Base-by-base conservation (phyloP, 805 yeast species). In the Sugiyamaella floridensis region DNA sequence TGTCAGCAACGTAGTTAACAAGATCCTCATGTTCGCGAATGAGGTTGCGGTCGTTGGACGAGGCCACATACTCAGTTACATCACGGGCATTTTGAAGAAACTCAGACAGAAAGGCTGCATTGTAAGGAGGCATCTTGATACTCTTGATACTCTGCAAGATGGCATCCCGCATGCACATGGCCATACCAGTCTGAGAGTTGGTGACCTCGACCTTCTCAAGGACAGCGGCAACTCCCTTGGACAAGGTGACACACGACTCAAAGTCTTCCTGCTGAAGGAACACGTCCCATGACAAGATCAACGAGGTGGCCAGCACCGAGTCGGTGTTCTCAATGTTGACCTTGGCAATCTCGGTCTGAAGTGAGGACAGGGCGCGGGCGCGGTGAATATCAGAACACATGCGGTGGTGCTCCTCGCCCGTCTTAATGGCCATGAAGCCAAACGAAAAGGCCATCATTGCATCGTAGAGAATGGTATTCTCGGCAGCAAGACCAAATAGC, bases 101-200 rank as follows among this genome's bases (percentile, higher is more conserved):
- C 55, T 70, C 74, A 19, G 40, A 45, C 55, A 68, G 56, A 50
- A 70, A 65, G 1, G 40, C 50, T 0, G 65, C 50, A 28, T 59
- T 58, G 55, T 70, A 70, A 2, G 71, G 61, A 8, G 68, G 66
- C 6, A 66, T 61, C 48, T 68, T 67, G 46, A 67, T 64, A 11
- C 67, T 51, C 51, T 65, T 66, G 48, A 67, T 63, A 54, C 67
- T 65, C 53, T 70, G 72, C 49, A 63, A 56, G 3, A 63, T 49
- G n/a, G 64, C 59, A 32, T 60, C 61, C 9, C 58, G 51, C 64
- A 62, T 62, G 47, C 67, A 60, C 3, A 57, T 48, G 14, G 65
- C 58, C 22, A 55, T 58, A 7, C 60, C 59, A 9, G 64, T 57
- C 32, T 59, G 56, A 15, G 58, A 45, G 15, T 59, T 51, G 19